Evolutionary conservation across 352 stramenopile genomes (phyloP), one percentile per base, ranked within the genome.

Genomic region (Globisporangium paddicum): DNA sequence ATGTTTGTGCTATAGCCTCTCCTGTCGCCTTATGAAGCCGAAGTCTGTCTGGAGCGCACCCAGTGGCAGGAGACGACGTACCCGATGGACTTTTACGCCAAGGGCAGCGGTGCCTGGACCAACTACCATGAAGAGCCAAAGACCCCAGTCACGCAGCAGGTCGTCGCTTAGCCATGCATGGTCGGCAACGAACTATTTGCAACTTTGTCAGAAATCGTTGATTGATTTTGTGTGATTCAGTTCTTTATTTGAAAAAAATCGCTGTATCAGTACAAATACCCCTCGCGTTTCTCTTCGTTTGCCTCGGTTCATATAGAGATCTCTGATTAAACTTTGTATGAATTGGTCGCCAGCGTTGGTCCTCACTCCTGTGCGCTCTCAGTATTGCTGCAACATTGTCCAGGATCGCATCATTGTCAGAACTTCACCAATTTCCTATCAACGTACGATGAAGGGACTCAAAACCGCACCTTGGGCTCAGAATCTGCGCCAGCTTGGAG

Each of bases 11-110:
- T n/a, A n/a, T 51, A 32, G 21, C 42, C 45, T 55, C 76, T 99
- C 28, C 77, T 99, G 40, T 98, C 93, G 58, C 84, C 96, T 0
- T 99, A 99, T 66, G 97, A 99, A 68, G 85, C 96, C 10, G 93
- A 98, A 77, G 96, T 99, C 0, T 96, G 85, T 46, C 65, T 99
- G 25, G 96, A 93, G 47, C 80, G 95, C 65, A 80, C 76, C 6
- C 61, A 86, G 45, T 98, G 90, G 89, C 75, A 81, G 45, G 78
- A 97, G 26, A 80, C 72, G 6, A 71, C 76, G 16, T 99, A 99
- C 82, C 97, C 97, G 16, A 99, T 99, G 97, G 98, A 99, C 61
- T 99, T 98, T 68, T 99, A 99, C 68, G 89, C 93, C 40, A 96
- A 98, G 50, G 90, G 79, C 52, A 97, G 95, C 66, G 96, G 96